Evolutionary conservation across 1,284 basidiomycete genomes (phyloP).

Genomic region (Ustilago curta): DNA sequence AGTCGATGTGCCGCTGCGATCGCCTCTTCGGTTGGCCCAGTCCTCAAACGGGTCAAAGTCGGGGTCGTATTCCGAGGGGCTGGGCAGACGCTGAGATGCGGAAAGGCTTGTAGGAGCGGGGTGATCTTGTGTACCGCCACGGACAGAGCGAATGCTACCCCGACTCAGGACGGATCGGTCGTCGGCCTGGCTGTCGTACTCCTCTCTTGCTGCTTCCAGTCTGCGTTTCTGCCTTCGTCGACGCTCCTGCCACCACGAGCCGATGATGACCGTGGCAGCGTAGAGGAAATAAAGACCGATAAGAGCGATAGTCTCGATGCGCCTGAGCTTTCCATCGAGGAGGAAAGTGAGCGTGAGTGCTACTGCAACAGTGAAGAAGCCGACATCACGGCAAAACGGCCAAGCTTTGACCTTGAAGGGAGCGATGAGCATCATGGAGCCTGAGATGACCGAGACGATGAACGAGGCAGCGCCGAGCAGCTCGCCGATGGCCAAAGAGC

Average conservation of each 20-base stretch:
- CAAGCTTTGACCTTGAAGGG: conserved; percentile 85
- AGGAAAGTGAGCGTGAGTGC: conserved; percentile 80
- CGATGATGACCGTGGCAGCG: conserved; percentile 80
- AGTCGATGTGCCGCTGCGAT: conserved; percentile 25
- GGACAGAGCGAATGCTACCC: conserved; percentile 18
- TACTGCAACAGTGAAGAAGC: conserved; percentile 89
- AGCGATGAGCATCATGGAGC: conserved; percentile 93
- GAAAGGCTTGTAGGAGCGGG: conserved; percentile 13
- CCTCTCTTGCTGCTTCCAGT: conserved; percentile 49
- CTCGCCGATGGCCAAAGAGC: conserved; percentile 91
- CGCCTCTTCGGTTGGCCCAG: conserved; percentile 37
- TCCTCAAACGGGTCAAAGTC: conserved; percentile 58
- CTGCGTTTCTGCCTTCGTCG: conserved; percentile 38
- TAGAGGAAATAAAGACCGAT: conserved; percentile 83
- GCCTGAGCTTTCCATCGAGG: conserved; percentile 79
- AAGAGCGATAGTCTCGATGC: conserved; percentile 81
- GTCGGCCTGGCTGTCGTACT: conserved; percentile 45
- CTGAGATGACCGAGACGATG: conserved; percentile 92
- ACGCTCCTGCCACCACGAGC: conserved; percentile 78
- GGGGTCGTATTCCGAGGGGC: conserved; percentile 59
- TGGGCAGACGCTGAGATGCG: conserved; percentile 33
- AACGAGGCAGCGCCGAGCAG: conserved; percentile 94
- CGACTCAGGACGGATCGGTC: conserved; percentile 32
- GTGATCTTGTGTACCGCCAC: conserved; percentile 3
- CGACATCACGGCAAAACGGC: conserved; percentile 90